Evolutionary conservation across 2,329 filamentous ascomycete species (phyloP).

Genomic region (Elsinoe arachidis): DNA sequence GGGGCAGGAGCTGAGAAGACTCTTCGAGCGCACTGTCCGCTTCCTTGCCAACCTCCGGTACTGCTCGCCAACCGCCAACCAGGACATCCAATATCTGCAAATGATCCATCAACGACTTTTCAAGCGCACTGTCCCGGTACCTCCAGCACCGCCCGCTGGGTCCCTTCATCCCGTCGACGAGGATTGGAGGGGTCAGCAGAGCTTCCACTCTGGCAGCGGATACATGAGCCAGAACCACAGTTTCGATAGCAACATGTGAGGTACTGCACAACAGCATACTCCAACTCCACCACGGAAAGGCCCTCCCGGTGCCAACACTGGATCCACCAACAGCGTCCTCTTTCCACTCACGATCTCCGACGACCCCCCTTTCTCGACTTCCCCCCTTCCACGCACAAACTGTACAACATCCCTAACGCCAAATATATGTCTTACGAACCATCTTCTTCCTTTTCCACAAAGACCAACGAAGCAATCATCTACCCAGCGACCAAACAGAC

Average conservation of each 20-base stretch:
- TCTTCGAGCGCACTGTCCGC: conserved; percentile 65
- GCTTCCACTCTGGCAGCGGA: background rate
- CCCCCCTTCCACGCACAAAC: too few relatives aligned
- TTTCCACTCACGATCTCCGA: background rate
- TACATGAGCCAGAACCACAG: background rate
- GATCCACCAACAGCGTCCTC: background rate
- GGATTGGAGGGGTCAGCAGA: background rate
- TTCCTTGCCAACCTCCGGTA: conserved; percentile 64
- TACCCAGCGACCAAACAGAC: background rate
- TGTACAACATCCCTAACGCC: background rate
- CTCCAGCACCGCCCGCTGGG: background rate
- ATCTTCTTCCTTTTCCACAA: background rate
- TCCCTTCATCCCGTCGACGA: background rate
- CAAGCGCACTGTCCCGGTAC: background rate
- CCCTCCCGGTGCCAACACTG: background rate
- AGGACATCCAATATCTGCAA: conserved; percentile 65
- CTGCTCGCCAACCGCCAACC: conserved; percentile 64
- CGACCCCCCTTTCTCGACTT: too few relatives aligned
- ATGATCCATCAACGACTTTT: conserved; percentile 33
- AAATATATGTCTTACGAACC: background rate
- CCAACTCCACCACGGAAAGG: background rate
- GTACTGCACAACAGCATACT: background rate
- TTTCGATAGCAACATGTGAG: background rate
- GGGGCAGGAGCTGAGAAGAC: conserved; percentile 44
- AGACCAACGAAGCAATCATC: background rate